Conservation (phyloP, 2,329 filamentous ascomycete genomes). For the Aspergillus ochraceoroseus region DNA sequence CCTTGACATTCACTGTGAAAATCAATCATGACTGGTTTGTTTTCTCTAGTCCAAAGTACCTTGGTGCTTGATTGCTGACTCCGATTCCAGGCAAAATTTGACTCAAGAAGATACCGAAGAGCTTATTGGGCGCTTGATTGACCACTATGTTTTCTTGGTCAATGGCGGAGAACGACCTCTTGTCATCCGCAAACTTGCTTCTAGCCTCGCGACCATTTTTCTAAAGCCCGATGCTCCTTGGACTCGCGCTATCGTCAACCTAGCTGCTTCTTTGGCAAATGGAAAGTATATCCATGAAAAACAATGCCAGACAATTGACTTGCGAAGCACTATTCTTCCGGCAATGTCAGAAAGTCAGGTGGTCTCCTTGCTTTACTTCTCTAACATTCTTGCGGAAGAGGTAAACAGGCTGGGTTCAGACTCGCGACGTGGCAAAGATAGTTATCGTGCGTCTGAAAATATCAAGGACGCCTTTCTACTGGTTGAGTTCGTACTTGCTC, state of each 20-base stretch:
- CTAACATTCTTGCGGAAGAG: slow-evolving; percentile 41
- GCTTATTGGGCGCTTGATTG: slow-evolving; percentile 41
- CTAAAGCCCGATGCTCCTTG: slow-evolving; percentile 39
- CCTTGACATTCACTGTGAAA: slow-evolving; percentile 88
- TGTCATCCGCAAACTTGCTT: slow-evolving; percentile 46
- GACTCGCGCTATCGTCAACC: slow-evolving; percentile 34
- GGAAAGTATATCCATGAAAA: slow-evolving; percentile 37
- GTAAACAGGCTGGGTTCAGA: slow-evolving; percentile 27
- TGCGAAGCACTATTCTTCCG: slow-evolving; percentile 34
- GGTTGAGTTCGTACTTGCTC: slow-evolving; percentile 35
- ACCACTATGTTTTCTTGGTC: slow-evolving; percentile 42
- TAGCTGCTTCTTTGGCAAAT: slow-evolving; percentile 39
- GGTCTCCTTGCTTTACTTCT: slow-evolving; percentile 37
- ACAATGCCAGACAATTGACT: slow-evolving; percentile 28
- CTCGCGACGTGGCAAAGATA: slow-evolving; percentile 18
- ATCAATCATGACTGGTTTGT: slow-evolving; percentile 80
- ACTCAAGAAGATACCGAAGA: slow-evolving; percentile 31
- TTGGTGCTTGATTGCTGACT: slow-evolving; percentile 1
- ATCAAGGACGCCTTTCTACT: slow-evolving; percentile 36
- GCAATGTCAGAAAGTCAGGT: slow-evolving; percentile 35
- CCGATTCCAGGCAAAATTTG: slow-evolving; percentile 33
- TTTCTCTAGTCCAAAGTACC: neutral
- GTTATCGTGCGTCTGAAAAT: slow-evolving; percentile 25
- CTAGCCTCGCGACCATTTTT: slow-evolving; percentile 44
- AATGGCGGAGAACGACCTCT: slow-evolving; percentile 37